phyloP scores from a whole-genome alignment of 2,329 filamentous ascomycete species.

The Colletotrichum salicis region DNA sequence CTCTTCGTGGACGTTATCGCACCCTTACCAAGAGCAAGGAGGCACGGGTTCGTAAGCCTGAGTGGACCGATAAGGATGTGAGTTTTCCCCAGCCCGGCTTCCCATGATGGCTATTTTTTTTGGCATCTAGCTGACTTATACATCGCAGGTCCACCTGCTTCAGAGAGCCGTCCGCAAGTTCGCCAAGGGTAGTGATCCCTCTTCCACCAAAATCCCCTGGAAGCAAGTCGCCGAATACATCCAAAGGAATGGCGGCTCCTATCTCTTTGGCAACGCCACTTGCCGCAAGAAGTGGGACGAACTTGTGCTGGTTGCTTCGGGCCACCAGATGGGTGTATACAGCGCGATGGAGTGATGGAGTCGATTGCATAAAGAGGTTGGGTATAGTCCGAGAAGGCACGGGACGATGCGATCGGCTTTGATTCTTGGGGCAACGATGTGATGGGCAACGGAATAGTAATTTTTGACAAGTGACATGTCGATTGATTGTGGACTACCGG shows the following conservation, averaged over 20 bases:
- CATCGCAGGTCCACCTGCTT: constrained; percentile 55
- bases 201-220: constrained; percentile 61
- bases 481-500: neutral
- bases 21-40: constrained; percentile 72
- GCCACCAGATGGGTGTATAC: constrained; percentile 1
- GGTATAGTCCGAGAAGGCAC: neutral
- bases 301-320: constrained; percentile 39
- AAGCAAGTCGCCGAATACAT: constrained; percentile 67
- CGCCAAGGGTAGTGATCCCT: constrained; percentile 43
- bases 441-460: neutral
- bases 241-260: constrained; percentile 60
- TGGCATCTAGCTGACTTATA: neutral
- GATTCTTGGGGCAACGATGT: neutral
- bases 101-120: neutral
- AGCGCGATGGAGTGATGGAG: neutral
- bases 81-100: constrained; percentile 48
- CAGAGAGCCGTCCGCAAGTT: constrained; percentile 54
- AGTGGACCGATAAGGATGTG: constrained; percentile 73
- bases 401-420: neutral
- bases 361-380: neutral
- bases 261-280: constrained; percentile 68
- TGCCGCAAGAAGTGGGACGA: constrained; percentile 69
- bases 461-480: constrained; percentile 7
- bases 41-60: constrained; percentile 72
- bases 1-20: constrained; percentile 74